Conservation (phyloP, 768 basidiomycete species). For the Phaeotremella skinneri region DNA sequence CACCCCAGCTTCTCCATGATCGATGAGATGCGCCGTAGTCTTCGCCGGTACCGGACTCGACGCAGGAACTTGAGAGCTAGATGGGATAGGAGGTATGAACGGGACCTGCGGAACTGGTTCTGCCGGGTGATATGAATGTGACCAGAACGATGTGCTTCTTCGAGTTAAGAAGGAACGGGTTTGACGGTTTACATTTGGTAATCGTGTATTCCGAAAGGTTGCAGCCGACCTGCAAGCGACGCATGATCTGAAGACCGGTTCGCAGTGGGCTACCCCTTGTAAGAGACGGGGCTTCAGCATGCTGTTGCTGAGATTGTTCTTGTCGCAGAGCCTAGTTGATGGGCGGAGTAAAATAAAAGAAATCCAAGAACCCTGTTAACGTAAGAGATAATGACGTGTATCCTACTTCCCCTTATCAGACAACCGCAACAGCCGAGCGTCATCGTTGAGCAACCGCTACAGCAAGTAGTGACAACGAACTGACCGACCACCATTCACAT, state of each 20-base stretch:
- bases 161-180: constrained; percentile 22
- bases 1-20: background rate
- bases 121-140: constrained; percentile 27
- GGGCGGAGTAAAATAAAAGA: too few species aligned
- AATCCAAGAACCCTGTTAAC: background rate
- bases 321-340: too few species aligned
- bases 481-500: background rate
- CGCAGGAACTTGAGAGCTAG: constrained; percentile 4
- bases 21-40: background rate
- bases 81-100: constrained; percentile 17
- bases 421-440: too few species aligned
- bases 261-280: too few species aligned
- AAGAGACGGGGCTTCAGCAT: too few species aligned
- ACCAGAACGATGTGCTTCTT: constrained; percentile 33
- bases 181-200: background rate
- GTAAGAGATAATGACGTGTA: background rate
- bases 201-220: background rate
- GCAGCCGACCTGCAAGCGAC: too few species aligned
- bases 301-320: too few species aligned
- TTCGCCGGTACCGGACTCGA: background rate
- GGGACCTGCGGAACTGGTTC: constrained; percentile 23
- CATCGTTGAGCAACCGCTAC: background rate
- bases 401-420: too few species aligned
- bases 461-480: background rate
- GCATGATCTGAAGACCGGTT: too few species aligned